Percentiles rank a stretch among this genome's conserved stretches.
phyloP scores from a whole-genome alignment of 805 yeast genomes.

The Saccharomycopsis guyanensis region DNA sequence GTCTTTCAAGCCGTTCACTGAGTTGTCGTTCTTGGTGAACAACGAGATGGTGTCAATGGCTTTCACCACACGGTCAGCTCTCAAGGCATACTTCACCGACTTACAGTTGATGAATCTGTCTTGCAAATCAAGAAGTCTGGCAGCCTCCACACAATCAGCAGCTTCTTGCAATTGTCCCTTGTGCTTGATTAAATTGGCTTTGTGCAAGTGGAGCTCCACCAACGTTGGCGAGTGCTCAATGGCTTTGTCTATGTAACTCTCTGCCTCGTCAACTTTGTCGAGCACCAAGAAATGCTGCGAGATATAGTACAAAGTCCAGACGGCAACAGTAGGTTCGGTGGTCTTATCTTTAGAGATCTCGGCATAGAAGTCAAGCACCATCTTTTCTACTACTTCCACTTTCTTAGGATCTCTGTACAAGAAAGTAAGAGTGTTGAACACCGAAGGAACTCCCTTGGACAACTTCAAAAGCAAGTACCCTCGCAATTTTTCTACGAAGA shows the following conservation, averaged over 20 bases:
- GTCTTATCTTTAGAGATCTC: slow-evolving; percentile 19
- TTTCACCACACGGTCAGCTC: slow-evolving; percentile 66
- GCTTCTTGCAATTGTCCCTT: slow-evolving; percentile 57
- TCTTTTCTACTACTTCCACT: slow-evolving; percentile 38
- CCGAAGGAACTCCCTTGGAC: slow-evolving; percentile 79
- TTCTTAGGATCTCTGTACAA: slow-evolving; percentile 44
- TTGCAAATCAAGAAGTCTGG: slow-evolving; percentile 71
- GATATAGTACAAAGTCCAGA: slow-evolving; percentile 72
- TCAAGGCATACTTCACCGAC: slow-evolving; percentile 71
- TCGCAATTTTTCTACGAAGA: slow-evolving; percentile 40
- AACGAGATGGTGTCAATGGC: slow-evolving; percentile 69
- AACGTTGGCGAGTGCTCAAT: slow-evolving; percentile 71
- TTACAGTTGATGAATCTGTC: slow-evolving; percentile 90
- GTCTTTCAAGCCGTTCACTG: slow-evolving; percentile 78
- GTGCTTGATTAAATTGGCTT: slow-evolving; percentile 76
- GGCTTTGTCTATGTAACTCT: slow-evolving; percentile 51
- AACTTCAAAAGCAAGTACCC: slow-evolving; percentile 56
- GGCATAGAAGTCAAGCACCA: slow-evolving; percentile 44
- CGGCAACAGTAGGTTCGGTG: slow-evolving; percentile 30
- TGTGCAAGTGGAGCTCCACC: slow-evolving; percentile 72
- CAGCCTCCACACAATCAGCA: slow-evolving; percentile 56
- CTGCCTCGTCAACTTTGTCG: slow-evolving; percentile 47
- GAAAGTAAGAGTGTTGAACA: slow-evolving; percentile 80
- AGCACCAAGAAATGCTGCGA: slow-evolving; percentile 67
- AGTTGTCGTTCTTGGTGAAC: slow-evolving; percentile 80